Percentiles rank a stretch among this genome's conserved stretches.
These are phyloP conservation scores for Melampsora americana DNA, from an alignment of 1,284 basidiomycete species.

Conservation along the genomic window DNA sequence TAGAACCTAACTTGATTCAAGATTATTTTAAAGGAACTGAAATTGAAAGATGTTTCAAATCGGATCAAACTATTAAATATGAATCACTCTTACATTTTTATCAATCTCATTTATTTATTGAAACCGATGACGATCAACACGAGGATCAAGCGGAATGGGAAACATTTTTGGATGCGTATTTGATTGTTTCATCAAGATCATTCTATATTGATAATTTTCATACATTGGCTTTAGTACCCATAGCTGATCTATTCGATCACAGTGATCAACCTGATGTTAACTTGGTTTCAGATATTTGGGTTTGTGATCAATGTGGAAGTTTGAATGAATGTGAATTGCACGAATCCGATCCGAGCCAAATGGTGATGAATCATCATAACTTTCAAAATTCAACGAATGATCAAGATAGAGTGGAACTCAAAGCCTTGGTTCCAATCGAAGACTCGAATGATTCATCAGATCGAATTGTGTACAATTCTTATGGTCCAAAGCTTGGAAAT, in stretches of 20 bases:
- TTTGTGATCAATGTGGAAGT: slow-evolving; percentile 38
- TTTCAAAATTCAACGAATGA: slow-evolving; percentile 1
- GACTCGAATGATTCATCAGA: slow-evolving; percentile 1
- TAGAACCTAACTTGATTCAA: slow-evolving; percentile 1
- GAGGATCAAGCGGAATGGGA: neutral
- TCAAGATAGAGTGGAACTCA: neutral
- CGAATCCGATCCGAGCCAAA: neutral
- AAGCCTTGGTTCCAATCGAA: neutral
- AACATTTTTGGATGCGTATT: slow-evolving; percentile 20
- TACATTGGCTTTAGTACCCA: slow-evolving; percentile 27
- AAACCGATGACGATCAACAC: no score
- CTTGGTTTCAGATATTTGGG: slow-evolving; percentile 14
- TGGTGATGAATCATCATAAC: neutral
- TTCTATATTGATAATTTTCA: slow-evolving; percentile 42
- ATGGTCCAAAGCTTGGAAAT: slow-evolving; percentile 36
- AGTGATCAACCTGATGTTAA: slow-evolving; percentile 35
- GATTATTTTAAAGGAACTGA: slow-evolving; percentile 26
- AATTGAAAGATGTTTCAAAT: slow-evolving; percentile 1
- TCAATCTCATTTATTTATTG: neutral
- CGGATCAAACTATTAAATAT: slow-evolving; percentile 1
- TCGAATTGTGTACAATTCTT: slow-evolving; percentile 27
- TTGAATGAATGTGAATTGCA: slow-evolving; percentile 19
- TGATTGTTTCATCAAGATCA: slow-evolving; percentile 26
- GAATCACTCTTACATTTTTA: neutral
- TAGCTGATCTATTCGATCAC: slow-evolving; percentile 42